These are phyloP conservation scores for Solanum habrochaites DNA, from an alignment of 257 asterid species.

Conservation along the genomic window DNA sequence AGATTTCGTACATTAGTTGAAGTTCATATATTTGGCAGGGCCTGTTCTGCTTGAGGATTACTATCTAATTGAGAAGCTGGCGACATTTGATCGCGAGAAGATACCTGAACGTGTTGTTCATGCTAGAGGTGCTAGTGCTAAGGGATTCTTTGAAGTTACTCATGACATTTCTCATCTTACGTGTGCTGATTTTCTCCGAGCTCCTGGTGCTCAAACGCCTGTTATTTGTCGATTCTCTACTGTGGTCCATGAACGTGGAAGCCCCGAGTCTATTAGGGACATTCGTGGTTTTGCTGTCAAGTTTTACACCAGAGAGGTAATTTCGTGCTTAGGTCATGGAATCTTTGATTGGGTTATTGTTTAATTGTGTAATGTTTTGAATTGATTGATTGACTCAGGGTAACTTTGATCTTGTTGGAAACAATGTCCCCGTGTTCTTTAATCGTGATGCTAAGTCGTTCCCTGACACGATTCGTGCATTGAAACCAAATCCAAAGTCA, in stretches of 20 bases:
- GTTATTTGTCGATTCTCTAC: constrained; percentile 13
- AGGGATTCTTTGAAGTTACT: constrained; percentile 16
- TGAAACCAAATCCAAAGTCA: constrained; percentile 10
- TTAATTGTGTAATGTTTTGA: not conserved
- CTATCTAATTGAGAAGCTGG: constrained; percentile 9
- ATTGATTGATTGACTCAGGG: not conserved
- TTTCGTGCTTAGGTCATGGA: not conserved
- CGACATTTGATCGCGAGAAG: constrained; percentile 11
- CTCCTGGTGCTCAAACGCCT: constrained; percentile 12
- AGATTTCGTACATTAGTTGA: not conserved
- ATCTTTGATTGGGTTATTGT: not conserved
- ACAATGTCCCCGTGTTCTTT: not conserved
- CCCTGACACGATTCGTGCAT: not conserved
- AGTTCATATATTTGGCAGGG: not conserved
- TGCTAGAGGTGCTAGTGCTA: constrained; percentile 21
- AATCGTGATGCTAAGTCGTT: not conserved
- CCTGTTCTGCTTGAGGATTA: constrained; percentile 17
- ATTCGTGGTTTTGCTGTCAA: constrained; percentile 16
- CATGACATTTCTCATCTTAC: constrained; percentile 7
- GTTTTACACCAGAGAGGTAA: constrained; percentile 12
- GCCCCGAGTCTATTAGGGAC: constrained; percentile 15
- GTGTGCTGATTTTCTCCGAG: constrained; percentile 15
- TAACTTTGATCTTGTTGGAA: constrained; percentile 1
- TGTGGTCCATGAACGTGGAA: constrained; percentile 16
- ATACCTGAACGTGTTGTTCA: constrained; percentile 21